phyloP scores from a whole-genome alignment of 1,284 basidiomycete species.

The Cystobasidiaceae sp. region DNA sequence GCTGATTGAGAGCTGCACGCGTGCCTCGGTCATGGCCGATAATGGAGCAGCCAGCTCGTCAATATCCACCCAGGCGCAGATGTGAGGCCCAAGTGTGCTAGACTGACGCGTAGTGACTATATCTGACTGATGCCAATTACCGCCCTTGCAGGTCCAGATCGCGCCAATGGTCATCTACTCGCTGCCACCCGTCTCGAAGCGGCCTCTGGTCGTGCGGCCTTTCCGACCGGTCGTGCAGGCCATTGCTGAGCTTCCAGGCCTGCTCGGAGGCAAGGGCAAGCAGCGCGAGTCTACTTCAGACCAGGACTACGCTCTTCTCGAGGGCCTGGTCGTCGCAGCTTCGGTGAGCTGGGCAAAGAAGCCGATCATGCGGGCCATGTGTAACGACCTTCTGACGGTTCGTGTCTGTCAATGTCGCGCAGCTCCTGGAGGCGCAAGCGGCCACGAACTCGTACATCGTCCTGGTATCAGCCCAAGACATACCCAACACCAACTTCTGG shows the following conservation, averaged over 20 bases:
- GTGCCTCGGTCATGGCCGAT: background rate
- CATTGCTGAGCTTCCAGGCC: background rate
- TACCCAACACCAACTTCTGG: conserved; percentile 24
- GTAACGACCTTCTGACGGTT: background rate
- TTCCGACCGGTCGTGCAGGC: conserved; percentile 7
- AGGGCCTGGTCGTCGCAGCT: conserved; percentile 16
- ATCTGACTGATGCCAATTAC: background rate
- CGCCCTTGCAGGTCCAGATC: conserved; percentile 6
- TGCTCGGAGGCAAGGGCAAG: conserved; percentile 21
- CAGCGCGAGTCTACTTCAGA: conserved; percentile 26
- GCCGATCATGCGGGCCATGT: background rate
- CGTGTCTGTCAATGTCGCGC: background rate
- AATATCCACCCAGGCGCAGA: conserved; percentile 18
- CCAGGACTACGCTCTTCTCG: conserved; percentile 24
- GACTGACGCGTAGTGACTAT: background rate
- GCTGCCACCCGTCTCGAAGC: conserved; percentile 19
- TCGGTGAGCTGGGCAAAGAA: background rate
- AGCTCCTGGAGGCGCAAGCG: conserved; percentile 13
- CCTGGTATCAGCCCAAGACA: conserved; percentile 23
- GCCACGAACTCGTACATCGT: conserved; percentile 13
- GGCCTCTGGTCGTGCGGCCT: conserved; percentile 19
- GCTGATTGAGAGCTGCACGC: background rate
- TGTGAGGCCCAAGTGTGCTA: background rate
- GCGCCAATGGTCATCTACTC: conserved; percentile 27
- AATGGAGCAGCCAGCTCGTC: conserved; percentile 21